Base-by-base conservation (phyloP, 2,329 filamentous ascomycete species). In the Neurospora sp. region DNA sequence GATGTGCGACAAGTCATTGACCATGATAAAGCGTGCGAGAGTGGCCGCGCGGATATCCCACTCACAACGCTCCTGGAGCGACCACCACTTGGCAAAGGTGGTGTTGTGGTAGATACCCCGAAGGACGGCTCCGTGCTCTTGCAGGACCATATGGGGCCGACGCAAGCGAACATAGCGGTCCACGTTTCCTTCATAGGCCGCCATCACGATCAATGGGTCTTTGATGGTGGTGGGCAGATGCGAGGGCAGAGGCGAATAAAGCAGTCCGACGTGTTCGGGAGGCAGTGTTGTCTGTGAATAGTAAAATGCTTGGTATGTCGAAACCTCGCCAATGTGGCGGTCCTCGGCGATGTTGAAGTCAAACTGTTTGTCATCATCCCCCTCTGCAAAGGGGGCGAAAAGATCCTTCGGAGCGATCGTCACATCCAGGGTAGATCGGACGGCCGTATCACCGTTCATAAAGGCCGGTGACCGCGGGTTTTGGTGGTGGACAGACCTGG, bases 141-240 rank as follows among this genome's bases (percentile, higher is more conserved):
- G 41, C 62, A 2, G 0, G 28, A 62, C 10, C 28, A 66, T 6
- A 8, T 4, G 0, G 23, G 78, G 79, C 28, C 77, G 71, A 17
- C 76, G 75, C 0, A 83, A 73, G 2, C 81, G 78, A 0, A 70
- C 62, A 46, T 82, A 82, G 23, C 79, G 76, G 69, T 83, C 81
- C 19, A 82, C 72, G 38, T 82, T 74, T 10, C 80, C 81, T 12
- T 77, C 69, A 43, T 78, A 81, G 2, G 80, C 80, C 0, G 81
- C 80, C 72, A 79, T 77, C 4, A 76, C 70, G 41, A 81, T 80
- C 6, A 82, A 75, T 0, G 79, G 66, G 66, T 81, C 77, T 69
- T 82, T 83, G 67, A 79, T 74, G 1, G 77, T 72, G 0, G 73
- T 73, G 6, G 80, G 81, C 4, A 82, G 75, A 33, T 57, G 52